Evolutionary conservation across 75 land plant species (phyloP).

Genomic region (Pinus tabuliformis): DNA sequence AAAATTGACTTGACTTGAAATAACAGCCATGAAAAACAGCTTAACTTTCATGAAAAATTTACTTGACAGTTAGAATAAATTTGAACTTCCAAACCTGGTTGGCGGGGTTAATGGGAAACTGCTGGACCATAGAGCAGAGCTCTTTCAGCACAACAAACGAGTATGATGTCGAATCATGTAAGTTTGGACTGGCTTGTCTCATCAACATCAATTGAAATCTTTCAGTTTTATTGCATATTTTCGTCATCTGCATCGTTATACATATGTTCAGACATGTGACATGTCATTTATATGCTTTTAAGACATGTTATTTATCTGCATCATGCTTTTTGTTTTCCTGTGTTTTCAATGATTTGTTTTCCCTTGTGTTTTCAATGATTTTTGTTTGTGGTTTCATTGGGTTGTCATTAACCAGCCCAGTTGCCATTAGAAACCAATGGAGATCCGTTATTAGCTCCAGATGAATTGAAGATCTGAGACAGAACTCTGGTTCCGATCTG

Average conservation of each 20-base stretch:
- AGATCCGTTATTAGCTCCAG: background rate
- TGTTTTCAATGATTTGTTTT: background rate
- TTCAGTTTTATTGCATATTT: background rate
- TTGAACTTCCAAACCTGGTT: too few relatives aligned
- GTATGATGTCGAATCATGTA: background rate
- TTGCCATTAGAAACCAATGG: background rate
- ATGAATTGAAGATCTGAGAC: background rate
- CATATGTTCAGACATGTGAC: too few relatives aligned
- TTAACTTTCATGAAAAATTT: too few relatives aligned
- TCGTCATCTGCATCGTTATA: background rate
- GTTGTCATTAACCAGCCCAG: background rate
- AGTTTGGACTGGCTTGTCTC: background rate
- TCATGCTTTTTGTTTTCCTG: background rate
- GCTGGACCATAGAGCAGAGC: conserved; percentile 5
- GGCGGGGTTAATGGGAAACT: background rate
- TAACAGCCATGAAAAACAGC: too few relatives aligned
- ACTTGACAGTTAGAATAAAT: too few relatives aligned
- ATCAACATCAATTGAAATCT: background rate
- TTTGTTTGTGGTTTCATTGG: background rate
- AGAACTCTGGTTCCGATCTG: conserved; percentile 24
- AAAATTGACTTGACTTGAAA: too few relatives aligned
- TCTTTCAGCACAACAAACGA: background rate
- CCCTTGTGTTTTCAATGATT: background rate
- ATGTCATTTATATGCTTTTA: too few relatives aligned
- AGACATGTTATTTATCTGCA: background rate